Conservation (phyloP, 306 rosid genomes). For the Castanospermum australe region DNA sequence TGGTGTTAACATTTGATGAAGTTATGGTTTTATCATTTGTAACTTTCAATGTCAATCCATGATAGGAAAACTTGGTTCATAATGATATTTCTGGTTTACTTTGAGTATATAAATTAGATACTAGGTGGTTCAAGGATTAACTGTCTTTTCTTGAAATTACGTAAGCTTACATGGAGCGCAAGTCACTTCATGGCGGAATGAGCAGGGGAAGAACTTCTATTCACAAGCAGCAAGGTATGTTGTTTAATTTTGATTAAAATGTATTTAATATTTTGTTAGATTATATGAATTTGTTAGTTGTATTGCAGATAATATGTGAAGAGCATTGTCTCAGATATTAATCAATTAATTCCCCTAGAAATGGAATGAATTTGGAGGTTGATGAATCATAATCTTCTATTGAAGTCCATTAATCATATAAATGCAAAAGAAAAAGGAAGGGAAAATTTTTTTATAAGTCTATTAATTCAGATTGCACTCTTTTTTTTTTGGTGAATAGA, state of each 20-base stretch:
- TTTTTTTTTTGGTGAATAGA: background rate
- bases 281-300: background rate
- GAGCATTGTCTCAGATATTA: background rate
- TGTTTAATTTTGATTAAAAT: background rate
- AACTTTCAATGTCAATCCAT: background rate
- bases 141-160: slow-evolving; percentile 44
- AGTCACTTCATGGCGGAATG: slow-evolving; percentile 86
- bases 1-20: background rate
- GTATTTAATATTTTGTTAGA: background rate
- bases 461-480: background rate
- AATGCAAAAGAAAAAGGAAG: background rate
- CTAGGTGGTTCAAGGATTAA: slow-evolving; percentile 15
- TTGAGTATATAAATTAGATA: slow-evolving; percentile 13
- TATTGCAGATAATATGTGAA: background rate
- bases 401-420: slow-evolving; percentile 3
- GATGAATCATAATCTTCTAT: background rate
- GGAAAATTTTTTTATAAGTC: background rate
- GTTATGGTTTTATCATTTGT: slow-evolving; percentile 3
- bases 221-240: slow-evolving; percentile 88
- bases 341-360: slow-evolving; percentile 10
- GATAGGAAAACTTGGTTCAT: background rate
- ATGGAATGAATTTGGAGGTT: background rate
- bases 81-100: background rate
- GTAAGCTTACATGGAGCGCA: slow-evolving; percentile 93
- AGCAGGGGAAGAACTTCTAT: slow-evolving; percentile 83